These are phyloP conservation scores for Coemansia sp. DNA, from an alignment of 192 early-diverging fungal species.

Conservation along the genomic window DNA sequence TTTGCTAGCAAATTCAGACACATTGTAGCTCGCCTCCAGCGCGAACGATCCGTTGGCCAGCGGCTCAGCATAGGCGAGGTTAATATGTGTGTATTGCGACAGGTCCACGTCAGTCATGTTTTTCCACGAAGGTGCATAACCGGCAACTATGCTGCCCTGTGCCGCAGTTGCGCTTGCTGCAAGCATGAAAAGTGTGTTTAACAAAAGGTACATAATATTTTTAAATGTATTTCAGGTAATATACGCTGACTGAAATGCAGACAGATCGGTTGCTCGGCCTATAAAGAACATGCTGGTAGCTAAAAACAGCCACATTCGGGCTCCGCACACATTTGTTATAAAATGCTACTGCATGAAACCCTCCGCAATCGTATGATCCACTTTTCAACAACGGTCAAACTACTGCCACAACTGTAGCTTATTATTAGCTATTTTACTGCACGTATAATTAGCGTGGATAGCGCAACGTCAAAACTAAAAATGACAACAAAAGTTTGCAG, in stretches of 20 bases:
- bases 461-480: too few species aligned
- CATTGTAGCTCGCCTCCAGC: constrained; percentile 26
- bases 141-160: constrained; percentile 28
- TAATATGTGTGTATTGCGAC: constrained; percentile 60
- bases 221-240: neutral
- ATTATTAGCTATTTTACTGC: too few species aligned
- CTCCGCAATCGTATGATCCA: too few species aligned
- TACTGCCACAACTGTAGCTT: too few species aligned
- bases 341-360: neutral
- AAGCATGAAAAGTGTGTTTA: neutral
- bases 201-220: neutral
- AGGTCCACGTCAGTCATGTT: constrained; percentile 24
- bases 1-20: constrained; percentile 16
- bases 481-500: too few species aligned
- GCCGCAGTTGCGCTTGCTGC: neutral
- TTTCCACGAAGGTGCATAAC: constrained; percentile 48
- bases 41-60: constrained; percentile 29
- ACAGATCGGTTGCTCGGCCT: neutral
- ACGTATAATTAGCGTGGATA: too few species aligned
- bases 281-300: neutral
- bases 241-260: neutral
- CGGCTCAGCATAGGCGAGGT: constrained; percentile 60
- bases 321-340: neutral
- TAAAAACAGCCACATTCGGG: neutral
- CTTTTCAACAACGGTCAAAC: too few species aligned